phyloP scores from a whole-genome alignment of 495 filamentous ascomycete species.

The Talaromyces ruber region DNA sequence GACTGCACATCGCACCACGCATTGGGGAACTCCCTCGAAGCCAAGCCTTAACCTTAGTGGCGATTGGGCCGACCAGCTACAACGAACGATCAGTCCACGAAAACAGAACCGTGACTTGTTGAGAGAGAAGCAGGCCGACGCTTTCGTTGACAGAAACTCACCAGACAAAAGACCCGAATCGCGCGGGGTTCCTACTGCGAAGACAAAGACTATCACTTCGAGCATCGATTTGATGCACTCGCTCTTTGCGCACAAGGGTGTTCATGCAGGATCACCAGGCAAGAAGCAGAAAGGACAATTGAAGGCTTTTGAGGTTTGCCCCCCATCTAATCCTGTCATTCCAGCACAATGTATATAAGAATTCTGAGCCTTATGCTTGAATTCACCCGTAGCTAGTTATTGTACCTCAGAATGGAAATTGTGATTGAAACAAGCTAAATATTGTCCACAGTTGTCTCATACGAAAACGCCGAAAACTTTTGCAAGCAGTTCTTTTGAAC shows the following conservation, averaged over 20 bases:
- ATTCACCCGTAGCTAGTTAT: conserved; percentile 8
- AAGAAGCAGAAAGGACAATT: conserved; percentile 38
- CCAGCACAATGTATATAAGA: conserved; percentile 9
- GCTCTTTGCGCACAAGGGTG: conserved; percentile 51
- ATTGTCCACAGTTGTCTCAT: conserved; percentile 71
- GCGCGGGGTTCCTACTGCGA: conserved; percentile 16
- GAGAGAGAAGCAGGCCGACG: conserved; percentile 47
- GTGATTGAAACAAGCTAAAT: conserved; percentile 32
- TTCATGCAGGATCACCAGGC: conserved; percentile 26
- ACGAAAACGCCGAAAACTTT: conserved; percentile 62
- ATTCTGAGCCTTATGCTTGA: conserved; percentile 1
- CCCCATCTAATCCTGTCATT: conserved; percentile 25
- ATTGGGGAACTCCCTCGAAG: conserved; percentile 49
- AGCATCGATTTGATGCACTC: conserved; percentile 92
- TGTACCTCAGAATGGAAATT: conserved; percentile 10
- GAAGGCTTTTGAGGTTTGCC: conserved; percentile 67
- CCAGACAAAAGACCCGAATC: conserved; percentile 18
- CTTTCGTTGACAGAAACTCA: conserved; percentile 34
- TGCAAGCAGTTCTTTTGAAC: conserved; percentile 45
- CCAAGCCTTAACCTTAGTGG: conserved; percentile 46
- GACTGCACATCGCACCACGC: conserved; percentile 28
- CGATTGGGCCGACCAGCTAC: conserved; percentile 87
- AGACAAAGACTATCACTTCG: conserved; percentile 55
- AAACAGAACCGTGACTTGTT: conserved; percentile 71
- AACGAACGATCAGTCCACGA: conserved; percentile 82